Conservation (phyloP, 345 rosid species). For the Lepidium aucheri region DNA sequence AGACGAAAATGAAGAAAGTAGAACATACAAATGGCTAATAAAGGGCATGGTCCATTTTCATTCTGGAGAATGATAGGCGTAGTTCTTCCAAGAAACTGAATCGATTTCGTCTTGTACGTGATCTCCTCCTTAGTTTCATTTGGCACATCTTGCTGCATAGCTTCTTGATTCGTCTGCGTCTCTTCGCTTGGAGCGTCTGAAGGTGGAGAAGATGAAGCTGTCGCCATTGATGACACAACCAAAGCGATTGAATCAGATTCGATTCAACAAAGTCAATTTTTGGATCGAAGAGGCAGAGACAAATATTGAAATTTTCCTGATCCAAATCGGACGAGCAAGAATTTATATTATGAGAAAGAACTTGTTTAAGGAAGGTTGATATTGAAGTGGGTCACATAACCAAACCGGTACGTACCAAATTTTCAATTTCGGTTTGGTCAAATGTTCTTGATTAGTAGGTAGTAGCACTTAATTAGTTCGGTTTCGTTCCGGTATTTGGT, state of each 20-base stretch:
- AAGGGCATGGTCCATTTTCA: conserved; percentile 99
- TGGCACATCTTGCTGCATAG: conserved; percentile 17
- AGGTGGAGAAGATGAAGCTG: conserved; percentile 22
- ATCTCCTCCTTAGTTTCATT: conserved; percentile 39
- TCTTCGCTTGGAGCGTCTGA: conserved; percentile 26
- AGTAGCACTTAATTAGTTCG: background rate
- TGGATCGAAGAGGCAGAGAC: conserved; percentile 4
- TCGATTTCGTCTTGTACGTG: conserved; percentile 63
- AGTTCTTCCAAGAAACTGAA: conserved; percentile 76
- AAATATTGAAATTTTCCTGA: conserved; percentile 13
- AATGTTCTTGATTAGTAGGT: background rate
- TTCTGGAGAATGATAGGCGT: conserved; percentile 92
- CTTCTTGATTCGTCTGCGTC: conserved; percentile 21
- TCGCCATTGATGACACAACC: conserved; percentile 19
- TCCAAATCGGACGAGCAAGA: conserved; percentile 14
- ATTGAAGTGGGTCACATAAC: background rate
- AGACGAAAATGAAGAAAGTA: conserved; percentile 1
- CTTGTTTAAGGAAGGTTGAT: background rate
- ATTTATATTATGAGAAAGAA: conserved; percentile 14
- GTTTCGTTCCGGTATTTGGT: background rate
- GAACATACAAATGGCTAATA: conserved; percentile 81
- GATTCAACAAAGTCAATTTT: background rate
- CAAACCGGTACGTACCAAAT: conserved; percentile 11
- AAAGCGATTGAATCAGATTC: background rate
- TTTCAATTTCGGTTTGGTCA: background rate